These are phyloP conservation scores for Pseudocercospora cruenta DNA, from an alignment of 2,329 filamentous ascomycete genomes.

Conservation along the genomic window DNA sequence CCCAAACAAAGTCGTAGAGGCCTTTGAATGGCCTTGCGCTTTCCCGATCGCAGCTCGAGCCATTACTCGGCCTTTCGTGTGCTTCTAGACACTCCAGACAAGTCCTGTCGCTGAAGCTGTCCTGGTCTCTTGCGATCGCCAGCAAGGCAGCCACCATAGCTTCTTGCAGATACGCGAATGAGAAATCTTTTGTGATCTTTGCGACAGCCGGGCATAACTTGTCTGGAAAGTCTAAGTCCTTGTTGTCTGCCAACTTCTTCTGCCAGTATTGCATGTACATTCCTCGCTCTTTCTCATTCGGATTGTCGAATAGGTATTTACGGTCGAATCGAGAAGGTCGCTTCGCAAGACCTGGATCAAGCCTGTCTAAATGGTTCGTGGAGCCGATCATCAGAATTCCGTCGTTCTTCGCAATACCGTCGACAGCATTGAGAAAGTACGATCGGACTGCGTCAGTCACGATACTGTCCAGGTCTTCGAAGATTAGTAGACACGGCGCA, in stretches of 20 bases:
- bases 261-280: conserved; percentile 66
- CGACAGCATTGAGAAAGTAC: conserved; percentile 75
- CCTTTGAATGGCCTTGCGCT: conserved; percentile 31
- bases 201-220: conserved; percentile 63
- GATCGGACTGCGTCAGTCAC: conserved; percentile 63
- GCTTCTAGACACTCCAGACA: conserved; percentile 36
- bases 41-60: conserved; percentile 31
- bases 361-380: conserved; percentile 58
- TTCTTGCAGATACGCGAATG: conserved; percentile 72
- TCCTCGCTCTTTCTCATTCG: conserved; percentile 57
- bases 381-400: conserved; percentile 65
- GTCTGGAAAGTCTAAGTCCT: conserved; percentile 64
- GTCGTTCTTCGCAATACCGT: conserved; percentile 70
- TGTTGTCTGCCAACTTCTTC: conserved; percentile 56
- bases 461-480: conserved; percentile 72
- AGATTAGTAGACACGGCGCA: conserved; percentile 70
- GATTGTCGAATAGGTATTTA: conserved; percentile 67
- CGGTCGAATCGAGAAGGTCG: conserved; percentile 68
- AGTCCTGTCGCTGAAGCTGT: conserved; percentile 42
- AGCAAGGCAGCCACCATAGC: conserved; percentile 67
- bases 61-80: conserved; percentile 25
- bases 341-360: conserved; percentile 67
- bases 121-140: conserved; percentile 56
- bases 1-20: conserved; percentile 36
- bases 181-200: conserved; percentile 65